phyloP scores from a whole-genome alignment of 164 flowering plant genomes.

The Tetrastigma voinierianum region DNA sequence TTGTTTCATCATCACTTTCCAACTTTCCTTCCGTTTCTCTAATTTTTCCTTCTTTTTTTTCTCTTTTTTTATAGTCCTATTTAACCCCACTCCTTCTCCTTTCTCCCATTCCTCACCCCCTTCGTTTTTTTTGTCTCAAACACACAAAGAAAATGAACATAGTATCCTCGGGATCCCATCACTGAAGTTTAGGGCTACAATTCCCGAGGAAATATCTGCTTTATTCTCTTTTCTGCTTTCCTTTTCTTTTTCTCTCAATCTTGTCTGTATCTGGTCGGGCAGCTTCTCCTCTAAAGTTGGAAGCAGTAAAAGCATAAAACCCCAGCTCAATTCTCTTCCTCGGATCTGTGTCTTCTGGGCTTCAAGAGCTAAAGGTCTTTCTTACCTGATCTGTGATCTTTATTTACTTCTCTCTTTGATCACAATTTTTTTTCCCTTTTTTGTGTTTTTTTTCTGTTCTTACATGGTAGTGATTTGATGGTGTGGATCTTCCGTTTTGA shows the following conservation, averaged over 20 bases:
- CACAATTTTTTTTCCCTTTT: neutral
- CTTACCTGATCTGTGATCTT: conserved; percentile 18
- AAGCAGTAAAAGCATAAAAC: neutral
- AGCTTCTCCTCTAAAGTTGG: neutral
- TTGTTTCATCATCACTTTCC: conserved; percentile 1
- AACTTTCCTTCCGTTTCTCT: conserved; percentile 1
- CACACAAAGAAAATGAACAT: too few relatives aligned
- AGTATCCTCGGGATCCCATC: conserved; percentile 25
- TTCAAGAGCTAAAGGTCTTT: conserved; percentile 1
- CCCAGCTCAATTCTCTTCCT: neutral
- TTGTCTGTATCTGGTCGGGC: neutral
- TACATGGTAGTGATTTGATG: neutral
- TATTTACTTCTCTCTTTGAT: conserved; percentile 8
- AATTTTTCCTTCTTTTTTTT: neutral
- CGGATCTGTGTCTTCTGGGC: neutral
- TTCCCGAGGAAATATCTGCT: conserved; percentile 23
- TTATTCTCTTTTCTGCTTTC: neutral
- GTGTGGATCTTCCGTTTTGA: neutral
- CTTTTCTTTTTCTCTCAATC: neutral
- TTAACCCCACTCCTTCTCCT: conserved; percentile 22
- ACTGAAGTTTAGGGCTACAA: conserved; percentile 9
- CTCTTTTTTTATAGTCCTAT: conserved; percentile 13
- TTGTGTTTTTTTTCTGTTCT: neutral
- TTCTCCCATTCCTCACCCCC: conserved; percentile 26
- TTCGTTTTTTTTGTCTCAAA: neutral